Percentiles rank a stretch among this genome's conserved stretches.
Conservation (phyloP, 345 rosid species). For the thale cress (Arabidopsis thaliana) region DNA sequence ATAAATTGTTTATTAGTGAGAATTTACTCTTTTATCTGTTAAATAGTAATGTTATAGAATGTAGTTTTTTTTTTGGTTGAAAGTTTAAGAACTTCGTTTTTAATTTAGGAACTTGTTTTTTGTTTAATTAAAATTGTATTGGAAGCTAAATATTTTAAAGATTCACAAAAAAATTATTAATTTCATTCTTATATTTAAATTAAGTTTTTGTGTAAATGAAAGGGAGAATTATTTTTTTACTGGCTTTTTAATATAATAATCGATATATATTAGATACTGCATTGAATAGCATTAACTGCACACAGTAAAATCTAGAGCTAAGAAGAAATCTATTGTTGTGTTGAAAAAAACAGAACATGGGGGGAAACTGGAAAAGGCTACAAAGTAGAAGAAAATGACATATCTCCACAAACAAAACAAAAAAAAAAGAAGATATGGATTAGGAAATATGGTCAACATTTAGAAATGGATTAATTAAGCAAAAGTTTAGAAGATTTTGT, state of each 20-base stretch:
- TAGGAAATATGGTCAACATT: conserved; percentile 5
- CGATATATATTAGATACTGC: neutral
- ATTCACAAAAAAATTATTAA: neutral
- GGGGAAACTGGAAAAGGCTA: conserved; percentile 18
- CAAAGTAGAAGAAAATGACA: conserved; percentile 33
- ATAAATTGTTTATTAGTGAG: neutral
- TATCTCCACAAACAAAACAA: conserved; percentile 2
- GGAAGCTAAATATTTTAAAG: neutral
- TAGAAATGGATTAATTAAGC: conserved; percentile 21
- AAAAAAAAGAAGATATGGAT: neutral
- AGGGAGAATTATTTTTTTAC: neutral
- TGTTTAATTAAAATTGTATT: neutral
- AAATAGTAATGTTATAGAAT: too few relatives aligned
- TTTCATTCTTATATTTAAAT: neutral
- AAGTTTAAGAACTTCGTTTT: too few relatives aligned
- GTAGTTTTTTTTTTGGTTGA: too few relatives aligned
- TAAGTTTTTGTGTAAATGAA: neutral
- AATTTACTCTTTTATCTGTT: neutral
- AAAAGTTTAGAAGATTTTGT: conserved; percentile 20
- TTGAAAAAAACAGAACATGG: conserved; percentile 38
- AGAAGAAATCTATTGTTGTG: conserved; percentile 20
- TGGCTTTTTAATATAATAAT: neutral
- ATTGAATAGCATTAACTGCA: conserved; percentile 31
- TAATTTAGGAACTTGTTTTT: neutral
- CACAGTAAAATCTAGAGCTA: conserved; percentile 31